Evolutionary conservation across 345 rosid species (phyloP).

Genomic region (Physaria fendleri): DNA sequence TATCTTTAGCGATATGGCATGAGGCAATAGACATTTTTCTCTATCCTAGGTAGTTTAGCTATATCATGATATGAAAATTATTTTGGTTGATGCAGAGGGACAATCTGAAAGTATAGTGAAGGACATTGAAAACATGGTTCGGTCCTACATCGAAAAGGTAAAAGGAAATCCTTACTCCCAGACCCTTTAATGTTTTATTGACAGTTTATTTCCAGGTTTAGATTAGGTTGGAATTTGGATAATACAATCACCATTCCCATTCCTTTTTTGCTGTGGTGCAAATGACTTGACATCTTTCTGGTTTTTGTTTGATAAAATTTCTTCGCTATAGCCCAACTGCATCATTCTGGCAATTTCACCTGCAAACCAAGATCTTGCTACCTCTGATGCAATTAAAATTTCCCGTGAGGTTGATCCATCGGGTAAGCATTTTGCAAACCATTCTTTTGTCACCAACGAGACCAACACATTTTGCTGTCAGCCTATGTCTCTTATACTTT

Average conservation of each 20-base stretch:
- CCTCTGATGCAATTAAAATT: conserved; percentile 97
- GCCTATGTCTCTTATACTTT: conserved; percentile 9
- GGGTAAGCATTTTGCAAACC: conserved; percentile 40
- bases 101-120: conserved; percentile 91
- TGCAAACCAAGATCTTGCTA: conserved; percentile 99
- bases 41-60: neutral
- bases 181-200: neutral
- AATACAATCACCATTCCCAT: neutral
- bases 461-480: neutral
- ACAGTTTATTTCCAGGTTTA: neutral
- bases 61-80: neutral
- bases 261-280: neutral
- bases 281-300: neutral
- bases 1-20: neutral
- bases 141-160: conserved; percentile 97
- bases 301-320: conserved; percentile 19
- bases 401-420: conserved; percentile 98
- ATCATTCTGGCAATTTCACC: conserved; percentile 97
- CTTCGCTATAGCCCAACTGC: conserved; percentile 84
- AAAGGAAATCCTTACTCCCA: neutral
- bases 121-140: conserved; percentile 98
- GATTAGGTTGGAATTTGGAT: conserved; percentile 2
- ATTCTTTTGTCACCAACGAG: conserved; percentile 1
- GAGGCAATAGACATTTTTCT: conserved; percentile 2
- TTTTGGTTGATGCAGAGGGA: conserved; percentile 62